These are phyloP conservation scores for Chalciporus pseudorubinellus DNA, from an alignment of 768 basidiomycete species.

Conservation along the genomic window DNA sequence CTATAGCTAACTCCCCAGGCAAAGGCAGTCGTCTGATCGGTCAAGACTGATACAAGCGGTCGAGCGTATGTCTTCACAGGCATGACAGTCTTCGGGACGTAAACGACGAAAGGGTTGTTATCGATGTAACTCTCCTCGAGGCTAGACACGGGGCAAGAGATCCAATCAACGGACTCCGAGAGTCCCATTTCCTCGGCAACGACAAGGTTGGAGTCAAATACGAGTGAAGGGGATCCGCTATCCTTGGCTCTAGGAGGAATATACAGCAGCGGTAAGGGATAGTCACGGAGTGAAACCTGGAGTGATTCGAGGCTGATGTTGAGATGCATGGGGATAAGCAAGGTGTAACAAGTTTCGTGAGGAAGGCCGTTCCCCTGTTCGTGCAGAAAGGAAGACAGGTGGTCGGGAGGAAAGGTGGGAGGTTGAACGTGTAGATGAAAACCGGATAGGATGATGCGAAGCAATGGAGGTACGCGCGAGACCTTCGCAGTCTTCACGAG, in stretches of 20 bases:
- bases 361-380: conserved; percentile 71
- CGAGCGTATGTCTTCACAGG: conserved; percentile 90
- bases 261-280: conserved; percentile 81
- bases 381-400: conserved; percentile 61
- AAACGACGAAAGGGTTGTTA: conserved; percentile 52
- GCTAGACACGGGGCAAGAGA: conserved; percentile 65
- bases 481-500: conserved; percentile 40
- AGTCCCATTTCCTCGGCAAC: conserved; percentile 85
- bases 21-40: conserved; percentile 64
- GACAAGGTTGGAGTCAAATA: conserved; percentile 75
- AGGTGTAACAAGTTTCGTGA: conserved; percentile 64
- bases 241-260: conserved; percentile 48
- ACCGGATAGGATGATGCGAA: conserved; percentile 62
- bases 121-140: conserved; percentile 50
- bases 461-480: conserved; percentile 56
- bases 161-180: conserved; percentile 64
- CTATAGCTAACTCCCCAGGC: conserved; percentile 89
- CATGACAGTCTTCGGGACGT: conserved; percentile 90
- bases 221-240: conserved; percentile 46
- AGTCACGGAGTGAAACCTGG: conserved; percentile 72
- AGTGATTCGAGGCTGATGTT: conserved; percentile 62
- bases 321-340: conserved; percentile 82
- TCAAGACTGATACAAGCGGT: conserved; percentile 66
- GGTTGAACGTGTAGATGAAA: conserved; percentile 53
- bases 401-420: conserved; percentile 56